A percentile compares a stretch with the other conserved stretches of the same genome.
Conservation (phyloP, 257 asterid species). For the Hygrophila difformis region DNA sequence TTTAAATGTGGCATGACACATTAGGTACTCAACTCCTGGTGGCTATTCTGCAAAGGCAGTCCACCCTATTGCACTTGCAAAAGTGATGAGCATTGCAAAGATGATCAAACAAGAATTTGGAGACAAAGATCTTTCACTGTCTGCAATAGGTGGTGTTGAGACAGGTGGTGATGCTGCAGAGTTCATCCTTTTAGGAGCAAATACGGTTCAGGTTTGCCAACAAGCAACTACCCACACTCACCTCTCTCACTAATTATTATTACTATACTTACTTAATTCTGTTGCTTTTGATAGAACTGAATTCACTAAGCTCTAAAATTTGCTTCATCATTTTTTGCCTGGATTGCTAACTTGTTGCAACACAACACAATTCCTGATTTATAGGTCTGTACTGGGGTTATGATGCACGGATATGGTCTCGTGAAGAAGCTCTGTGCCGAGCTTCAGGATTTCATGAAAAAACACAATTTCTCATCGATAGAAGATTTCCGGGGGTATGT, state of each 20-base stretch:
- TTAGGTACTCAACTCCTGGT: constrained; percentile 88
- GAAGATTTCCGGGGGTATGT: constrained; percentile 83
- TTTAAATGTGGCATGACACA: not conserved
- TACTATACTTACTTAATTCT: no score
- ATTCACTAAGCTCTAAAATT: no score
- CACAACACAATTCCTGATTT: not conserved
- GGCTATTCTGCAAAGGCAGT: constrained; percentile 95
- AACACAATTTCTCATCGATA: constrained; percentile 62
- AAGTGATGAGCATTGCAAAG: constrained; percentile 82
- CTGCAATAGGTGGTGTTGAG: constrained; percentile 95
- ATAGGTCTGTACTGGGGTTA: constrained; percentile 90
- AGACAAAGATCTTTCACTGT: constrained; percentile 54
- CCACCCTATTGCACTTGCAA: constrained; percentile 96
- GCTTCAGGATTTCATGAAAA: constrained; percentile 74
- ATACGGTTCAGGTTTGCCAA: constrained; percentile 80
- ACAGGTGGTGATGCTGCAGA: constrained; percentile 88
- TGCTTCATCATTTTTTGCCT: no score
- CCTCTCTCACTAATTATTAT: not conserved
- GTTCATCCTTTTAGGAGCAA: constrained; percentile 87
- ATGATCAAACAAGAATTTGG: constrained; percentile 72
- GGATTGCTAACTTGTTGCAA: no score
- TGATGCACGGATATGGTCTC: constrained; percentile 92
- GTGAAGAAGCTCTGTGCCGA: constrained; percentile 78
- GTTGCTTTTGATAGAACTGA: no score
- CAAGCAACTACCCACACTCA: no score